phyloP scores from a whole-genome alignment of 257 asterid species.

The Phtheirospermum japonicum region DNA sequence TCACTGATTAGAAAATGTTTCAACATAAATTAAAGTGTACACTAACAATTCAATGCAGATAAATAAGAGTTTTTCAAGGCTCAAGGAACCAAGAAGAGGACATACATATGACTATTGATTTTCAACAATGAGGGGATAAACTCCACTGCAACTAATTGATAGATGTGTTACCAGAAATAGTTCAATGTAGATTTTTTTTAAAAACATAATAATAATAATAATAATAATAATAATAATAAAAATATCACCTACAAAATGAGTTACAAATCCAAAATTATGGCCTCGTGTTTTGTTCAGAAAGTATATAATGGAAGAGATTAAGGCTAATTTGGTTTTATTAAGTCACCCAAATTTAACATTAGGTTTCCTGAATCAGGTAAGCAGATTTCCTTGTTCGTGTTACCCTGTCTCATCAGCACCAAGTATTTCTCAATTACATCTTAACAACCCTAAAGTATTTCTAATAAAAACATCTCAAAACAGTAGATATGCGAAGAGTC shows the following conservation, averaged over 20 bases:
- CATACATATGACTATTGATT: constrained; percentile 3
- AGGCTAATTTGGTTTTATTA: no score
- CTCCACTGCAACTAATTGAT: constrained; percentile 14
- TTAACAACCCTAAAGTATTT: background rate
- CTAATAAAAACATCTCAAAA: background rate
- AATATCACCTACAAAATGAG: constrained; percentile 6
- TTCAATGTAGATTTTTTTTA: background rate
- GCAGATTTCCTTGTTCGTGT: constrained; percentile 7
- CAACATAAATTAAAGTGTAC: constrained; percentile 8
- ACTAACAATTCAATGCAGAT: constrained; percentile 16
- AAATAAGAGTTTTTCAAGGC: constrained; percentile 11
- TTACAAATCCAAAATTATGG: constrained; percentile 8
- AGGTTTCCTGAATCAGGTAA: constrained; percentile 10
- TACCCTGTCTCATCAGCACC: constrained; percentile 1
- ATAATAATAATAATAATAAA: no score
- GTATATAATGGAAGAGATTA: no score
- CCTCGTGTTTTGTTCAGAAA: no score
- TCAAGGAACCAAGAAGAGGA: background rate
- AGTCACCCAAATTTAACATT: no score
- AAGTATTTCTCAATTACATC: background rate
- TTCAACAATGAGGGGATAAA: constrained; percentile 7
- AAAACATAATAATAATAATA: no score
- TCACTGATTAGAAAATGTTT: constrained; percentile 6
- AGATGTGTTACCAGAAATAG: constrained; percentile 15
- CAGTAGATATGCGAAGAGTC: no score